Evolutionary conservation across 23 red algal species (phyloP), one percentile per base, ranked within the genome.

Genomic region (Gracilaria domingensis): DNA sequence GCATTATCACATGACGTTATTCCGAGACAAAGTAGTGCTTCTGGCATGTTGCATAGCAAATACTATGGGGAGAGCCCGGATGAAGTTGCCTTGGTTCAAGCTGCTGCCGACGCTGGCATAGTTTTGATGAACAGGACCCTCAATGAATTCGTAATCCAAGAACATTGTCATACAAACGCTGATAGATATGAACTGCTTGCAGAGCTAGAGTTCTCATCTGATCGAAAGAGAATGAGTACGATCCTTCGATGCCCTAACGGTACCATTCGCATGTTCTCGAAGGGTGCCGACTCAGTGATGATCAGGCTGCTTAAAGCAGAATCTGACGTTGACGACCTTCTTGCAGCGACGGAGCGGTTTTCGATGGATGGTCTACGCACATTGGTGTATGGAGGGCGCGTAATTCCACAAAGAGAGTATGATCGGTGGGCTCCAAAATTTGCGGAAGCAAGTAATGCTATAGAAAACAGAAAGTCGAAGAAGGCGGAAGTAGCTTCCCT

Each of bases 231-330:
- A 59, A 98, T 98, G 96, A 92, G 86, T 28, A 55, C 85, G 13
- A 89, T 98, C 38, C 48, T 95, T 47, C 75, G 92, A 20, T 88
- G 80, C 48, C 91, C 91, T 4, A 86, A 98, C 51, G 95, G 95
- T 11, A 56, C 55, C 12, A 65, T 87, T 36, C 80, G 91, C 32
- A 81, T 98, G n/a, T 91, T 92, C 50, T 91, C 96, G 26, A 98
- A 98, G 34, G 96, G 96, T 25, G 96, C 96, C 6, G 96, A 98
- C 39, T 79, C 86, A n/a, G 86, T 90, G 8, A 98, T 98, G 96
- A 62, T 94, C 16, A 48, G 53, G 34, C 49, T 95, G 48, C 88
- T 95, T 59, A 48, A 29, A 49, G 18, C 87, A 18, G 64, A 82
- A 39, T 45, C 79, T 17, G 62, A 44, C 34, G 75, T 72, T 37